Conservation (phyloP, 2,329 filamentous ascomycete genomes). For the Blastomyces parvus region DNA sequence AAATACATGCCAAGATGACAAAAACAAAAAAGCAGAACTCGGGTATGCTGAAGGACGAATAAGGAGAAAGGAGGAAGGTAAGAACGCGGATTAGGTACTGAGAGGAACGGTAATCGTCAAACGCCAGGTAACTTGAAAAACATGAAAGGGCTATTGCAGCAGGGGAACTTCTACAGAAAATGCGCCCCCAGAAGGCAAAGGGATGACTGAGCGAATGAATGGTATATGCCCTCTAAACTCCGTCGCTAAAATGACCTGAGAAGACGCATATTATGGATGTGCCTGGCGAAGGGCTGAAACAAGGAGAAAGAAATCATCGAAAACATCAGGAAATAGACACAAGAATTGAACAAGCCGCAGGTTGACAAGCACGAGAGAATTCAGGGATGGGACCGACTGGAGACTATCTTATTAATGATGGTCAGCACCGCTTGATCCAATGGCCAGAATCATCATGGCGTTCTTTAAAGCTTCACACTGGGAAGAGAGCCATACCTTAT, state of each 20-base stretch:
- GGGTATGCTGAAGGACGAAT: not conserved
- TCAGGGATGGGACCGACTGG: not conserved
- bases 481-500: not conserved
- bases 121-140: not conserved
- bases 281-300: not conserved
- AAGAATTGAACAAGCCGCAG: conserved; percentile 1
- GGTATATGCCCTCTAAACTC: conserved; percentile 9
- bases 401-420: no score
- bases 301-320: not conserved
- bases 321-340: conserved; percentile 1
- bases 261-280: conserved; percentile 10
- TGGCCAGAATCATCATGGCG: not conserved
- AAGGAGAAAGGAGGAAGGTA: not conserved
- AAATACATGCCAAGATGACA: not conserved
- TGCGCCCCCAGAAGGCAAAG: not conserved
- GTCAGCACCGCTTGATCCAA: not conserved
- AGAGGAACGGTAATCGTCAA: not conserved
- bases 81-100: not conserved
- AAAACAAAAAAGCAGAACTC: not conserved
- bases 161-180: not conserved
- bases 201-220: conserved; percentile 8
- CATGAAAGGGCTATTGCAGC: not conserved
- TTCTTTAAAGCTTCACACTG: not conserved
- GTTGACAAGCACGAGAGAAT: not conserved
- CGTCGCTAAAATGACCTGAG: conserved; percentile 13